Conservation (phyloP, 2,329 filamentous ascomycete genomes). For the Cercospora sojina region DNA sequence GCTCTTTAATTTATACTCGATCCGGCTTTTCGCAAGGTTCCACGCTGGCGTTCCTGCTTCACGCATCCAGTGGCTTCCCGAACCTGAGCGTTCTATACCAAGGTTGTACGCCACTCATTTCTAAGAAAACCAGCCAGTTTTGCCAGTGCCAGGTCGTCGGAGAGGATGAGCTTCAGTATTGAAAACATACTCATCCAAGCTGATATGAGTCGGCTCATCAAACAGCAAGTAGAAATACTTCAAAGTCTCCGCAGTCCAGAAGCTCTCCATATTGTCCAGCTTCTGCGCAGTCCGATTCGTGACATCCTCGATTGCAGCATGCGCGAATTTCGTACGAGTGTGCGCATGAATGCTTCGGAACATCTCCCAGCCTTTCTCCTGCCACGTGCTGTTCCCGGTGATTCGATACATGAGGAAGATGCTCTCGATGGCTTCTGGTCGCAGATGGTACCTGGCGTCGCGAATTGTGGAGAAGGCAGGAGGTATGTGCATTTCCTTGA, state of each 20-base stretch:
- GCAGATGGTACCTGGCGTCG: slow-evolving; percentile 63
- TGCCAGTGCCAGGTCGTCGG: slow-evolving; percentile 13
- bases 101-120: not conserved
- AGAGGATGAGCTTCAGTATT: slow-evolving; percentile 51
- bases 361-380: slow-evolving; percentile 72
- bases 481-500: slow-evolving; percentile 49
- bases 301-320: slow-evolving; percentile 67
- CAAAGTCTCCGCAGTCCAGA: slow-evolving; percentile 69
- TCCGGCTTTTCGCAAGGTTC: not conserved
- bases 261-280: slow-evolving; percentile 70
- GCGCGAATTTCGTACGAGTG: slow-evolving; percentile 62
- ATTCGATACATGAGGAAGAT: slow-evolving; percentile 76
- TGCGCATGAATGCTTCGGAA: slow-evolving; percentile 62
- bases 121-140: slow-evolving; percentile 9
- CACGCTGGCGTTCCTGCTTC: not conserved
- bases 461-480: slow-evolving; percentile 57
- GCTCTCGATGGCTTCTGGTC: slow-evolving; percentile 77
- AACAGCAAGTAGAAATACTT: slow-evolving; percentile 68
- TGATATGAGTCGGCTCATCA: slow-evolving; percentile 57
- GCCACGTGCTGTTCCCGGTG: slow-evolving; percentile 65
- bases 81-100: not conserved
- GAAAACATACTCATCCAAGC: slow-evolving; percentile 55
- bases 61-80: not conserved
- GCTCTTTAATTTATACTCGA: not conserved
- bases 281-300: slow-evolving; percentile 47